phyloP scores from a whole-genome alignment of 495 filamentous ascomycete species.

The Oleoguttula mirabilis region DNA sequence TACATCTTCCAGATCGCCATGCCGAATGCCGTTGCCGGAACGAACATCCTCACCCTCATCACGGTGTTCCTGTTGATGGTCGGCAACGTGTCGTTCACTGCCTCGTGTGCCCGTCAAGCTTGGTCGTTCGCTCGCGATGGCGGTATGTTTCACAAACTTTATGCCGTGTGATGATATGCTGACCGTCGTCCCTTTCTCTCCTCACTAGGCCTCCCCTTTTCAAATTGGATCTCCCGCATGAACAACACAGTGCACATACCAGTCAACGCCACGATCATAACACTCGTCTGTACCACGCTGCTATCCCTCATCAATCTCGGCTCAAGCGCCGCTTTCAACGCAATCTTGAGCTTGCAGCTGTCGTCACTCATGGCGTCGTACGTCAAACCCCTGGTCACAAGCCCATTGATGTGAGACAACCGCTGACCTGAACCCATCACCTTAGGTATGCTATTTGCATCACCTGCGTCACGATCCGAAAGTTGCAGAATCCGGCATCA shows the following conservation, averaged over 20 bases:
- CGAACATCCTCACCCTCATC: conserved; percentile 33
- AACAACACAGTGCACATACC: conserved; percentile 52
- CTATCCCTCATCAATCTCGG: conserved; percentile 66
- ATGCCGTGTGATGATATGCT: neutral
- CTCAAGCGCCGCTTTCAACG: conserved; percentile 51
- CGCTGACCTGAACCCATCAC: no score
- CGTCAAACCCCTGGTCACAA: conserved; percentile 41
- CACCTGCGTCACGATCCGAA: neutral
- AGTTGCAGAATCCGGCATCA: neutral
- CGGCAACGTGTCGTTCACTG: conserved; percentile 21
- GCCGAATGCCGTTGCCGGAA: conserved; percentile 24
- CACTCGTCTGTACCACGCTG: conserved; percentile 46
- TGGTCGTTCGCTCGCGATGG: conserved; percentile 55
- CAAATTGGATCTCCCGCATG: conserved; percentile 47
- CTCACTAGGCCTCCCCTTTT: conserved; percentile 60
- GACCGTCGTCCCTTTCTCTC: no score
- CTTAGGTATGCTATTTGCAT: neutral
- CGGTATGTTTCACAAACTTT: no score
- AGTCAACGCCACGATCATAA: conserved; percentile 54
- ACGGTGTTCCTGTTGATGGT: conserved; percentile 27
- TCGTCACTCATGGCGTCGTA: conserved; percentile 52
- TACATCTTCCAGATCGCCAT: conserved; percentile 7
- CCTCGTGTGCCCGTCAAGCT: conserved; percentile 7
- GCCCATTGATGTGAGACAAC: no score
- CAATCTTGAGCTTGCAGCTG: conserved; percentile 56